Base-by-base conservation (phyloP, 179 eudicot genomes). In the Silene coronaria region DNA sequence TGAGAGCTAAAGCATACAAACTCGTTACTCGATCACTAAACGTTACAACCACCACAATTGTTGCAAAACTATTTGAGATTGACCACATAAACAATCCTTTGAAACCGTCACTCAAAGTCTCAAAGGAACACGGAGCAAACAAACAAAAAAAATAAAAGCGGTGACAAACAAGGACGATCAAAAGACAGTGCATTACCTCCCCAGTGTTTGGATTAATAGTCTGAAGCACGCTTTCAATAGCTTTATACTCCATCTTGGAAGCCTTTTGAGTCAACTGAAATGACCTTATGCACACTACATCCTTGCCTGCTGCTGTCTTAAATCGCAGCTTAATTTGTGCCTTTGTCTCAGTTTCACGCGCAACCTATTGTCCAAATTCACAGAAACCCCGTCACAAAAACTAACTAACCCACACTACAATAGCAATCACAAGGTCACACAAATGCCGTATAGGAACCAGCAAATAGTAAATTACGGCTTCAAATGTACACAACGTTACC, bases 291-390 rank as follows among this genome's bases (percentile, higher is more conserved):
- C 98, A 92, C 28, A 94, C 98, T 67, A 94, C 98, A 80, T 94
- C 98, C 82, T 94, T 94, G 55, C 89, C 90, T 0, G 94, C 97
- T 0, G 98, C 97, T 23, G 98, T 94, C 89, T 92, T 94, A 75
- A 94, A 92, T 23, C 98, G 91, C 57, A 94, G 88, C 85, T 94
- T 94, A 71, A 94, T 91, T 80, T 94, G 98, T 32, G 92, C 98
- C 84, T 94, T 94, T 3, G 98, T 94, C 85, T 94, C 97, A 16
- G 97, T 94, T 78, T 94, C 98, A 27, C 98, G 97, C 5, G 98
- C 96, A 69, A 94, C 98, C 98, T 94, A 74, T 60, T 75, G 71
- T 22, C 67, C 73, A 72, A 17, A 57, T 9, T 57, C 80, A 48
- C 14, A 69, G 55, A 22, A 70, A 66, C 12, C 32, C 67, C n/a